Conservation (phyloP, 345 rosid species). For the Gossypium turneri region DNA sequence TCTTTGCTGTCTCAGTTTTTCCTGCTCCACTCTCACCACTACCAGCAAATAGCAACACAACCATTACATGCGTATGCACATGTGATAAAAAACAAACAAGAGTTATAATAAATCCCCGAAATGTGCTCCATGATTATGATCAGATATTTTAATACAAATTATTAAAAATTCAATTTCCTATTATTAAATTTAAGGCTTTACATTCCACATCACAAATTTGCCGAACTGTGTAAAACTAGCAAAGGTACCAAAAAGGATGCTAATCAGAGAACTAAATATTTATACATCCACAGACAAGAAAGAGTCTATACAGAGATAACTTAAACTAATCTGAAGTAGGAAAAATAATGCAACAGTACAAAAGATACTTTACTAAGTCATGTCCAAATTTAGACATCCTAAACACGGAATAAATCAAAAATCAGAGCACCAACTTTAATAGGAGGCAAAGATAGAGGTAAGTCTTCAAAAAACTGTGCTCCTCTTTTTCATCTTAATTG, state of each 20-base stretch:
- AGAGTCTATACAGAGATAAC: background rate
- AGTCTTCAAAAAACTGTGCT: background rate
- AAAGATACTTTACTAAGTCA: background rate
- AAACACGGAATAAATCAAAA: background rate
- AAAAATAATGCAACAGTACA: background rate
- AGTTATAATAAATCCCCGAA: background rate
- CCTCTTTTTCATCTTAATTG: background rate
- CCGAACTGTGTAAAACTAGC: background rate
- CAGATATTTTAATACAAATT: background rate
- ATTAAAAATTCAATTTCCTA: background rate
- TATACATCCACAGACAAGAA: background rate
- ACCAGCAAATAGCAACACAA: conserved; percentile 31
- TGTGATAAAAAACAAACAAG: conserved; percentile 17
- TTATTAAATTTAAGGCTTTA: conserved; percentile 1
- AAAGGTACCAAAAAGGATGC: background rate
- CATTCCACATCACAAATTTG: background rate
- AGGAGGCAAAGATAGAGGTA: background rate
- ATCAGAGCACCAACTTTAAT: background rate
- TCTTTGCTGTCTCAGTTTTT: conserved; percentile 98
- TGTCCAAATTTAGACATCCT: background rate
- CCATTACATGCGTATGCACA: conserved; percentile 2
- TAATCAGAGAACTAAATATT: background rate
- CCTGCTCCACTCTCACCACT: conserved; percentile 99
- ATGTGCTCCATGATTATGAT: background rate
- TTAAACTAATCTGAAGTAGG: background rate